Evolutionary conservation across 1,284 basidiomycete species (phyloP).

Genomic region (Volvariella surrecta): DNA sequence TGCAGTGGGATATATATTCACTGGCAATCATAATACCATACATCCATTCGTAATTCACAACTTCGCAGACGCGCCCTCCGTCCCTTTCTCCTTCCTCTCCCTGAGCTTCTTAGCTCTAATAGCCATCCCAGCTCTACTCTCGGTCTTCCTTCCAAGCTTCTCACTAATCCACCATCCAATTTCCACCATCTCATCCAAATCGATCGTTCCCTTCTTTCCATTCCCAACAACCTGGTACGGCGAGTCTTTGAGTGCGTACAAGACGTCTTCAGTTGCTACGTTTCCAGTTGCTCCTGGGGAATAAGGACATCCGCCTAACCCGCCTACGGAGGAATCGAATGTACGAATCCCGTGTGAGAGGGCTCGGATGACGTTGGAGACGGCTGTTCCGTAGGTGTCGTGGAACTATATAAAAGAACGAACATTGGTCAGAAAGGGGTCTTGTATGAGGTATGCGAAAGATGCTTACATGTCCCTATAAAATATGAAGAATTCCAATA

Average conservation of each 20-base stretch:
- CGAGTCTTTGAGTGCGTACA: constrained; percentile 74
- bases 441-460: background rate
- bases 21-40: too few relatives aligned
- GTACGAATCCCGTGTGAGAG: constrained; percentile 59
- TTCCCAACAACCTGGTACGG: constrained; percentile 57
- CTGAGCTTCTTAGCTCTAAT: constrained; percentile 45
- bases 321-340: constrained; percentile 72
- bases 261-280: constrained; percentile 84
- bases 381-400: constrained; percentile 84
- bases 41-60: too few relatives aligned
- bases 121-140: constrained; percentile 79
- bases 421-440: constrained; percentile 1
- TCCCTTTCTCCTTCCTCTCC: constrained; percentile 17
- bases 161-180: constrained; percentile 79
- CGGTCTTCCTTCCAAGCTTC: constrained; percentile 57
- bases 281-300: constrained; percentile 95
- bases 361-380: constrained; percentile 64
- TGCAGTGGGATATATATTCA: too few relatives aligned
- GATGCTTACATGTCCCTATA: constrained; percentile 51
- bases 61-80: too few relatives aligned
- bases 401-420: constrained; percentile 76
- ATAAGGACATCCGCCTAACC: constrained; percentile 92
- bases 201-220: constrained; percentile 27
- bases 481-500: constrained; percentile 6
- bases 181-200: constrained; percentile 61